A percentile compares a stretch with the other conserved stretches of the same genome.
Evolutionary conservation across 768 basidiomycete species (phyloP).

Genomic region (Podaxis sp.): DNA sequence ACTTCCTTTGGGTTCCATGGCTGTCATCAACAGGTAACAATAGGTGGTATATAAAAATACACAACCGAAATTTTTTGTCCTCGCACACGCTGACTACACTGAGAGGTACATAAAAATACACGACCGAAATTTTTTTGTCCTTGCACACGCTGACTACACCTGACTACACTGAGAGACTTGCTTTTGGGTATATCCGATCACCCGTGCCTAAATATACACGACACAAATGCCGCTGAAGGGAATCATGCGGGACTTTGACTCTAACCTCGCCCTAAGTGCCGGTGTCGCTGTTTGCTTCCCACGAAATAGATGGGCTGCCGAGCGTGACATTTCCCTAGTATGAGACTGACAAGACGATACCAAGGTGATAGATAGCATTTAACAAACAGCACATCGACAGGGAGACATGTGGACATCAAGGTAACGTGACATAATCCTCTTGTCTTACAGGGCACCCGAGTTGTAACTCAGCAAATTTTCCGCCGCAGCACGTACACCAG

Average conservation of each 20-base stretch:
- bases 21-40: not conserved
- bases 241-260: not conserved
- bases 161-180: not conserved
- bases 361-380: conserved; percentile 2
- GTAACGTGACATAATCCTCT: conserved; percentile 16
- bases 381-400: not conserved
- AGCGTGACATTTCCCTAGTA: not conserved
- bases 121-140: not conserved
- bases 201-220: conserved; percentile 1
- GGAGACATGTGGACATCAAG: not conserved
- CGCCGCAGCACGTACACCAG: conserved; percentile 67
- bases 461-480: conserved; percentile 49
- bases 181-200: not conserved
- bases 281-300: not conserved
- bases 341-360: not conserved
- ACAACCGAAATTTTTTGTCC: not conserved
- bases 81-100: conserved; percentile 3
- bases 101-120: not conserved
- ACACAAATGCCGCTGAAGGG: conserved; percentile 1
- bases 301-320: no score
- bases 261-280: not conserved
- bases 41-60: not conserved
- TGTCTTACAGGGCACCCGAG: conserved; percentile 29
- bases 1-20: not conserved
- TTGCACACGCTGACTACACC: conserved; percentile 4